These are phyloP conservation scores for Phytopythium delawarense DNA, from an alignment of 352 stramenopile species.

Conservation along the genomic window DNA sequence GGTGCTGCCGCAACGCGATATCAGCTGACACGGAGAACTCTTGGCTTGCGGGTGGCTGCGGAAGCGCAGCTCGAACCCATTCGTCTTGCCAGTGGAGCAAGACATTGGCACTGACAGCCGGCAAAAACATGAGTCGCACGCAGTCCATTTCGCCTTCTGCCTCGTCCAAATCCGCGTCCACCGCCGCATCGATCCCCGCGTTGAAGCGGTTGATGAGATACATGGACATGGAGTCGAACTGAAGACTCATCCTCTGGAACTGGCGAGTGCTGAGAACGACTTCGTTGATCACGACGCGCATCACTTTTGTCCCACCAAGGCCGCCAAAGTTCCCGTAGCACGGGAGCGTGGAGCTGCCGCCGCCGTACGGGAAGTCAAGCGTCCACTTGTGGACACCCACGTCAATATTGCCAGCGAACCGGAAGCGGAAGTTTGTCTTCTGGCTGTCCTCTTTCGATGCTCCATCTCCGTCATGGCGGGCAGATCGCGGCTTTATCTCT, in stretches of 20 bases:
- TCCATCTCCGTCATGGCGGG: background rate
- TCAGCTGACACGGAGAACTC: conserved; percentile 54
- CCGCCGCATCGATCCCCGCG: background rate
- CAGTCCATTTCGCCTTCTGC: background rate
- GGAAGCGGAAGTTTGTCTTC: conserved; percentile 26
- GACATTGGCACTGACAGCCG: conserved; percentile 14
- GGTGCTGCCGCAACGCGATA: conserved; percentile 25
- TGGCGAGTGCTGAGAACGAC: conserved; percentile 43
- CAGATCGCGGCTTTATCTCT: background rate
- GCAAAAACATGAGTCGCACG: conserved; percentile 26
- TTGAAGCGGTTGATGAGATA: conserved; percentile 3
- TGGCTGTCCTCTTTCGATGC: background rate
- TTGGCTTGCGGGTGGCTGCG: conserved; percentile 5
- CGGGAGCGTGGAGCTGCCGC: conserved; percentile 10
- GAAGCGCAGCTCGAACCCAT: background rate
- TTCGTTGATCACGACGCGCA: conserved; percentile 28
- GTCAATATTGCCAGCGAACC: conserved; percentile 48
- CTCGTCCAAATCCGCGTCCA: background rate
- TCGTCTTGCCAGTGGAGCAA: conserved; percentile 26
- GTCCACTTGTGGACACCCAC: conserved; percentile 32
- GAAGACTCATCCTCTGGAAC: conserved; percentile 45
- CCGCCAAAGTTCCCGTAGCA: conserved; percentile 4
- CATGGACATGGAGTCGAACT: conserved; percentile 22
- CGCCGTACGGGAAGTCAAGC: conserved; percentile 32
- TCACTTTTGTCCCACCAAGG: conserved; percentile 19